Evolutionary conservation across 202 grass and related monocot species (phyloP).

Genomic region (Dendrocalamus latiflorus): DNA sequence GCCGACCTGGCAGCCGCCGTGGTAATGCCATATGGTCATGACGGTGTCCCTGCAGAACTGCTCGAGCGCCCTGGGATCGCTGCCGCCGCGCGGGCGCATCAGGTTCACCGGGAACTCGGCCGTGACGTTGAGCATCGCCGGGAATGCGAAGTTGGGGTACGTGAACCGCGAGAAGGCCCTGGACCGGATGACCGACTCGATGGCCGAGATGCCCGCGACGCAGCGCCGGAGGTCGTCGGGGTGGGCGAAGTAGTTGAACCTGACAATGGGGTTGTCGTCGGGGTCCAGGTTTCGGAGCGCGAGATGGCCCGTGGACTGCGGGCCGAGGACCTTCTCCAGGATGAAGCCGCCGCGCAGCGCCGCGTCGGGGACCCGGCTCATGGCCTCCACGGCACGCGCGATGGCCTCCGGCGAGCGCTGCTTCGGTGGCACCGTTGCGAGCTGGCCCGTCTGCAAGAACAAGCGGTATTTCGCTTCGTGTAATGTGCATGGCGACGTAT

Average conservation of each 20-base stretch:
- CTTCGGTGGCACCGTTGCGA: conserved; percentile 37
- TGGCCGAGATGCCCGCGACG: conserved; percentile 54
- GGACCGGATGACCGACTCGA: conserved; percentile 59
- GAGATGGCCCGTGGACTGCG: conserved; percentile 58
- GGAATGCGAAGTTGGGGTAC: conserved; percentile 58
- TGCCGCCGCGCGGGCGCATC: conserved; percentile 42
- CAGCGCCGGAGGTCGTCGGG: conserved; percentile 67
- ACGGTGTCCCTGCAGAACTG: conserved; percentile 84
- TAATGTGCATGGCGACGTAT: neutral
- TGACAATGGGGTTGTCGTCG: conserved; percentile 70
- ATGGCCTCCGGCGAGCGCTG: conserved; percentile 41
- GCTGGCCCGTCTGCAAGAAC: conserved; percentile 41
- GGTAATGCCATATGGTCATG: conserved; percentile 93
- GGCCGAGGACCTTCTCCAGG: conserved; percentile 77
- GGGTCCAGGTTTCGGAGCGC: conserved; percentile 59
- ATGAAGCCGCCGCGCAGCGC: conserved; percentile 79
- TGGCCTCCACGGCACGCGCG: conserved; percentile 38
- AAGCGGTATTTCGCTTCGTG: neutral
- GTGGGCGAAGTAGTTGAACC: conserved; percentile 87
- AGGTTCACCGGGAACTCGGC: conserved; percentile 62
- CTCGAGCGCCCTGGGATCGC: conserved; percentile 54
- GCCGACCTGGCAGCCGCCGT: conserved; percentile 77
- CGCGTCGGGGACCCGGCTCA: conserved; percentile 34
- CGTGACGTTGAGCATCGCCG: conserved; percentile 73
- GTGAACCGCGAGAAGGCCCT: conserved; percentile 59